Percentiles rank a stretch among this genome's conserved stretches.
phyloP scores from a whole-genome alignment of 208 protist genomes.

The Acanthamoeba triangularis region DNA sequence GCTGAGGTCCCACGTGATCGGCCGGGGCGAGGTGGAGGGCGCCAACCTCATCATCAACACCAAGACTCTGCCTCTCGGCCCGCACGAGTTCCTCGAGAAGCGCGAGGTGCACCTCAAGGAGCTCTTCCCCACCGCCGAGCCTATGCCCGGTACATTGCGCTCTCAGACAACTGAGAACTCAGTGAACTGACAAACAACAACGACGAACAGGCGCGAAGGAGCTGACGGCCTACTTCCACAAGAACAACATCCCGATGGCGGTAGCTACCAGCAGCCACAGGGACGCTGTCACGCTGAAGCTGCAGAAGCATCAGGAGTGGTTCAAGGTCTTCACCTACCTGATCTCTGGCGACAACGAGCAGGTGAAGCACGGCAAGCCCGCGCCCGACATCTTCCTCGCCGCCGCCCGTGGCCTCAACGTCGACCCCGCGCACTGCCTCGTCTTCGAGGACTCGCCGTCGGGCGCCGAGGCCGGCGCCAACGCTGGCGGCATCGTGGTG shows the following conservation, averaged over 20 bases:
- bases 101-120: slow-evolving; percentile 72
- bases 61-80: slow-evolving; percentile 45
- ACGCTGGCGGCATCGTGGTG: slow-evolving; percentile 77
- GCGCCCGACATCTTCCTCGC: slow-evolving; percentile 83
- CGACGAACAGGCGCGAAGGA: slow-evolving; percentile 12
- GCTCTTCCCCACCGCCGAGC: slow-evolving; percentile 68
- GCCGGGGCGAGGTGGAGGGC: slow-evolving; percentile 14
- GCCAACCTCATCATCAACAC: slow-evolving; percentile 12
- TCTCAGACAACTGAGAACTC: neutral
- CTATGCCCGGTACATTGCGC: slow-evolving; percentile 46
- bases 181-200: neutral
- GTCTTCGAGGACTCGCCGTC: slow-evolving; percentile 83
- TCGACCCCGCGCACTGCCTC: slow-evolving; percentile 71
- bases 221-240: slow-evolving; percentile 76
- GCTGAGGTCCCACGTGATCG: slow-evolving; percentile 41
- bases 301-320: slow-evolving; percentile 77
- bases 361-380: slow-evolving; percentile 81
- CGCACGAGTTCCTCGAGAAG: slow-evolving; percentile 72
- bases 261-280: slow-evolving; percentile 45
- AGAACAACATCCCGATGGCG: slow-evolving; percentile 60
- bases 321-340: slow-evolving; percentile 58
- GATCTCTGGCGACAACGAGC: slow-evolving; percentile 77
- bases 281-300: slow-evolving; percentile 70
- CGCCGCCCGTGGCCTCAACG: slow-evolving; percentile 74
- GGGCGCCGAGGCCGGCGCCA: slow-evolving; percentile 76